Conservation (phyloP, 1,139 yeast genomes). For the Torulaspora pretoriensis region DNA sequence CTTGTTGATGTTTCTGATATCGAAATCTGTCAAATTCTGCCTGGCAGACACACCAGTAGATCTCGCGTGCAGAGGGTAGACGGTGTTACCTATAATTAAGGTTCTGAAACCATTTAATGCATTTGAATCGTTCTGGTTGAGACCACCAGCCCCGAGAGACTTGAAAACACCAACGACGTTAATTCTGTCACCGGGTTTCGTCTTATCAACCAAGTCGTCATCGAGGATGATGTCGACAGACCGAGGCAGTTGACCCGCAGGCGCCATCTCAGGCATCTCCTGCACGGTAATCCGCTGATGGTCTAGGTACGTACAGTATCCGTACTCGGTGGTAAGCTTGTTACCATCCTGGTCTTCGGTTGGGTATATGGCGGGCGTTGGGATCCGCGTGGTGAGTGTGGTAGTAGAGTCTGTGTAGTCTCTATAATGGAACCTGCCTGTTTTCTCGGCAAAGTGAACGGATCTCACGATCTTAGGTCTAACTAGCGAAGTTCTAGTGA, state of each 20-base stretch:
- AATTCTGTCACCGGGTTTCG: conserved; percentile 95
- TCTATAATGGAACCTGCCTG: conserved; percentile 81
- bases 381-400: conserved; percentile 58
- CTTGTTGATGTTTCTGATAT: conserved; percentile 81
- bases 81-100: conserved; percentile 78
- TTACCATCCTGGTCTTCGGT: conserved; percentile 91
- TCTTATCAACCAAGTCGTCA: conserved; percentile 87
- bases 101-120: conserved; percentile 70
- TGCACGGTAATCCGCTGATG: conserved; percentile 92
- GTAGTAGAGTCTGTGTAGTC: conserved; percentile 94
- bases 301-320: conserved; percentile 87
- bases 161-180: conserved; percentile 93
- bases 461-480: conserved; percentile 90
- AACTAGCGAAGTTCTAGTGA: conserved; percentile 87
- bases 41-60: conserved; percentile 80
- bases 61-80: conserved; percentile 82
- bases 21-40: conserved; percentile 73
- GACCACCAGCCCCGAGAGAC: conserved; percentile 75
- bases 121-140: conserved; percentile 40
- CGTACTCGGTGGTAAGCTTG: conserved; percentile 84
- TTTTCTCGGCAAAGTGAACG: conserved; percentile 87
- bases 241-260: conserved; percentile 96
- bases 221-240: conserved; percentile 87
- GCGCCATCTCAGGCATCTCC: conserved; percentile 98
- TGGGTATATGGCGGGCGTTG: conserved; percentile 88